Evolutionary conservation across 106 monocot species (phyloP).

Genomic region (Phalaenopsis aphrodite): DNA sequence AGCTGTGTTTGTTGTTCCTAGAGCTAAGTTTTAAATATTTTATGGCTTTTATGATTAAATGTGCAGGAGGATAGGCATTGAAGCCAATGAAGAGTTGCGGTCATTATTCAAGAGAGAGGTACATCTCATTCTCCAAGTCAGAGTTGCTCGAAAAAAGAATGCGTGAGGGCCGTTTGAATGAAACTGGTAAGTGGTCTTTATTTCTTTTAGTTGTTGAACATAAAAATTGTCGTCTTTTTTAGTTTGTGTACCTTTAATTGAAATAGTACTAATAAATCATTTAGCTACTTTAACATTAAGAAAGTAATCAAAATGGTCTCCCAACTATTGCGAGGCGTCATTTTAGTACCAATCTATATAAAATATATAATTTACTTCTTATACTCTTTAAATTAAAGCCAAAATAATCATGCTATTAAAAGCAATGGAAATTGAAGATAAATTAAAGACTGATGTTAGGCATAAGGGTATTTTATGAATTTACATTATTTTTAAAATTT

Average conservation of each 20-base stretch:
- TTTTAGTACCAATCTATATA: too few species aligned
- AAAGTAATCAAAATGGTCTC: too few species aligned
- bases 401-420: too few species aligned
- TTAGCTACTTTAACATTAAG: not conserved
- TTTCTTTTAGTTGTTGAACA: not conserved
- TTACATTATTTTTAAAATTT: too few species aligned
- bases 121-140: slow-evolving; percentile 93
- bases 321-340: too few species aligned
- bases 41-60: not conserved
- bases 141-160: slow-evolving; percentile 54
- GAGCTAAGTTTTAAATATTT: not conserved
- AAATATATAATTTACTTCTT: too few species aligned
- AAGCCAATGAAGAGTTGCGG: slow-evolving; percentile 91
- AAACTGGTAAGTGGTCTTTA: not conserved
- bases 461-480: too few species aligned
- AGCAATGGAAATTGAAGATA: too few species aligned
- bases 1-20: not conserved
- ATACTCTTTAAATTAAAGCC: too few species aligned
- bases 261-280: not conserved
- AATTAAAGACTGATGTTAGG: too few species aligned
- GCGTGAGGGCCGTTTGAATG: slow-evolving; percentile 18
- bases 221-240: not conserved
- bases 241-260: not conserved
- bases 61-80: slow-evolving; percentile 91
- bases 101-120: slow-evolving; percentile 87